These are phyloP conservation scores for Neurospora sp. DNA, from an alignment of 495 filamentous ascomycete species.

Conservation along the genomic window DNA sequence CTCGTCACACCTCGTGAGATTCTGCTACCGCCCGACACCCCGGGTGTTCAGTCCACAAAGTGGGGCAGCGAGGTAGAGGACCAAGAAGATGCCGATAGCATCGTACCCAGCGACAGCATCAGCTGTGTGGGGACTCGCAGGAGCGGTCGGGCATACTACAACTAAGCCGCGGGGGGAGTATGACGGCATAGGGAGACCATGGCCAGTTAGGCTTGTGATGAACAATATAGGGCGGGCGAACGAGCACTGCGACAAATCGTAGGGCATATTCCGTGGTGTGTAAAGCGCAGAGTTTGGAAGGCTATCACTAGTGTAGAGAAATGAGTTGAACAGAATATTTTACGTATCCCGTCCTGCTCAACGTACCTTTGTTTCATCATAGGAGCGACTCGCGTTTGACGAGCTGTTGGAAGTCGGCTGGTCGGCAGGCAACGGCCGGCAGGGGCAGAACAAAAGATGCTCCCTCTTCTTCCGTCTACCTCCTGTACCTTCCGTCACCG, in stretches of 20 bases:
- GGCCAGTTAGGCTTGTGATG: background rate
- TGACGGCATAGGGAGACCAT: background rate
- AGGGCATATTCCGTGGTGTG: background rate
- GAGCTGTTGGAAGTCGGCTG: background rate
- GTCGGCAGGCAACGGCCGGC: background rate
- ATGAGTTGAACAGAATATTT: background rate
- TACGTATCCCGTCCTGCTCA: background rate
- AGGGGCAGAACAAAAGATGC: background rate
- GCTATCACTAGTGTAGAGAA: background rate
- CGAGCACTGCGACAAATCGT: background rate
- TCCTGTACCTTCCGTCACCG: background rate
- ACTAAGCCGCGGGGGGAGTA: background rate
- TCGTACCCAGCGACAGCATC: slow-evolving; percentile 57
- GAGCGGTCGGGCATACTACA: slow-evolving; percentile 16
- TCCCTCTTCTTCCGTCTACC: background rate
- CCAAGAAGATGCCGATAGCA: slow-evolving; percentile 27
- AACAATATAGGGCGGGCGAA: background rate
- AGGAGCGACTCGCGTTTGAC: background rate
- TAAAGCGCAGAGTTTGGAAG: background rate
- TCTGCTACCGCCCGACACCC: slow-evolving; percentile 40
- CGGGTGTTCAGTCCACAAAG: slow-evolving; percentile 12
- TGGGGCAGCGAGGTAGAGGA: slow-evolving; percentile 17
- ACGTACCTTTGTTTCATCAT: background rate
- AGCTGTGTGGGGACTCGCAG: slow-evolving; percentile 48
- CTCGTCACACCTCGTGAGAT: slow-evolving; percentile 25